Percentiles rank a stretch among this genome's conserved stretches.
Conservation (phyloP, 768 basidiomycete species). For the Scleroderma citrinum region DNA sequence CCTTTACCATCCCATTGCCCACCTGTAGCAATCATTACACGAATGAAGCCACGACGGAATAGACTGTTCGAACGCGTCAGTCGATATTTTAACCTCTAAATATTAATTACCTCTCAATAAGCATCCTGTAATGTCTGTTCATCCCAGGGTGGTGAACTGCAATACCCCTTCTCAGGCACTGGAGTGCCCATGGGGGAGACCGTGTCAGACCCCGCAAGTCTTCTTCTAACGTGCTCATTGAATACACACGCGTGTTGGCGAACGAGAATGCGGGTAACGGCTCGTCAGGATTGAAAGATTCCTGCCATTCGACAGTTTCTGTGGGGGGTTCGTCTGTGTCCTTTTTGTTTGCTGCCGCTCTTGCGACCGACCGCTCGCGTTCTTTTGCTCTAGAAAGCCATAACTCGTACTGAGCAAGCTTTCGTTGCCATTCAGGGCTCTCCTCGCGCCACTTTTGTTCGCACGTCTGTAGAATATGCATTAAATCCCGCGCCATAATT, state of each 20-base stretch:
- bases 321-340: slow-evolving; percentile 20
- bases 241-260: slow-evolving; percentile 38
- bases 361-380: slow-evolving; percentile 40
- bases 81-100: neutral
- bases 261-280: slow-evolving; percentile 60
- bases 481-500: slow-evolving; percentile 38
- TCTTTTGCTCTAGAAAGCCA: slow-evolving; percentile 45
- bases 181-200: slow-evolving; percentile 40
- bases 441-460: slow-evolving; percentile 46
- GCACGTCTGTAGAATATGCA: slow-evolving; percentile 30
- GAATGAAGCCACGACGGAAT: slow-evolving; percentile 57
- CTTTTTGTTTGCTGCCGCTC: slow-evolving; percentile 34
- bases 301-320: slow-evolving; percentile 40
- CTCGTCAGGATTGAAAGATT: slow-evolving; percentile 50
- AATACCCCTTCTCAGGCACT: slow-evolving; percentile 52
- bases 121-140: slow-evolving; percentile 52
- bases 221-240: slow-evolving; percentile 42
- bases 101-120: slow-evolving; percentile 47
- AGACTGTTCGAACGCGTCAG: slow-evolving; percentile 19
- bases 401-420: slow-evolving; percentile 43
- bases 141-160: slow-evolving; percentile 69
- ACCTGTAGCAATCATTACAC: slow-evolving; percentile 66
- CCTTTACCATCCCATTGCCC: neutral
- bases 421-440: slow-evolving; percentile 44
- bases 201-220: slow-evolving; percentile 37